Percentiles rank a stretch among this genome's conserved stretches.
Conservation (phyloP, 805 yeast species). For the Ogataea henricii region DNA sequence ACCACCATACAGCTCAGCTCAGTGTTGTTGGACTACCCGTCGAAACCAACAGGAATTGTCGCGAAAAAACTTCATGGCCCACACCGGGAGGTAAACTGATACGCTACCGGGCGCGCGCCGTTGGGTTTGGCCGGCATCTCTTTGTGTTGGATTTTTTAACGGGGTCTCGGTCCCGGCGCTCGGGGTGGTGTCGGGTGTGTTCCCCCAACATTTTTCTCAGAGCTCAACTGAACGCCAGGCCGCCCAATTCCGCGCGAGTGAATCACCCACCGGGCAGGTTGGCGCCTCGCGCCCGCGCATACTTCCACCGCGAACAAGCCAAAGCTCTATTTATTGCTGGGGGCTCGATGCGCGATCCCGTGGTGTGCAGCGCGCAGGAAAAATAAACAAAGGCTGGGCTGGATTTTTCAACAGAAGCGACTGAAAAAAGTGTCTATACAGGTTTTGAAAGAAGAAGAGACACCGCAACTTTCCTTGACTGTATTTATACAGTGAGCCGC, state of each 20-base stretch:
- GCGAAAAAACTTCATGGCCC: not conserved
- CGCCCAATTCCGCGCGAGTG: not conserved
- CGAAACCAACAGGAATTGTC: not conserved
- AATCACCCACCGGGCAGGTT: not conserved
- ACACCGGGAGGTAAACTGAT: not conserved
- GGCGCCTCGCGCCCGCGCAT: not conserved
- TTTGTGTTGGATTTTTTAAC: constrained; percentile 7
- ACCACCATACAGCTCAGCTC: constrained; percentile 3
- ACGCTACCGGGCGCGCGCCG: no score
- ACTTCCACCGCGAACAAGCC: no score
- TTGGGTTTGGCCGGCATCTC: not conserved
- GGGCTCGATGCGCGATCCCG: not conserved
- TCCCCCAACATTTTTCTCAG: constrained; percentile 12
- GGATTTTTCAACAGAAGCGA: constrained; percentile 5
- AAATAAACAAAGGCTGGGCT: constrained; percentile 6
- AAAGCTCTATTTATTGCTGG: not conserved
- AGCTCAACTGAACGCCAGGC: constrained; percentile 7
- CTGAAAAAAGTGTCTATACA: not conserved
- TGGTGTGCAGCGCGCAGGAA: constrained; percentile 2
- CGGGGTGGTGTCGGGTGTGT: constrained; percentile 7
- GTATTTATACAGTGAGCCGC: constrained; percentile 1
- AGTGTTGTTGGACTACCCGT: constrained; percentile 3
- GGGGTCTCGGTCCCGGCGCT: not conserved
- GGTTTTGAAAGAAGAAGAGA: not conserved
- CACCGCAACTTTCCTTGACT: not conserved